Evolutionary conservation across 805 yeast genomes (phyloP), one percentile per base, ranked within the genome.

Genomic region (Pachysolen tannophilus): DNA sequence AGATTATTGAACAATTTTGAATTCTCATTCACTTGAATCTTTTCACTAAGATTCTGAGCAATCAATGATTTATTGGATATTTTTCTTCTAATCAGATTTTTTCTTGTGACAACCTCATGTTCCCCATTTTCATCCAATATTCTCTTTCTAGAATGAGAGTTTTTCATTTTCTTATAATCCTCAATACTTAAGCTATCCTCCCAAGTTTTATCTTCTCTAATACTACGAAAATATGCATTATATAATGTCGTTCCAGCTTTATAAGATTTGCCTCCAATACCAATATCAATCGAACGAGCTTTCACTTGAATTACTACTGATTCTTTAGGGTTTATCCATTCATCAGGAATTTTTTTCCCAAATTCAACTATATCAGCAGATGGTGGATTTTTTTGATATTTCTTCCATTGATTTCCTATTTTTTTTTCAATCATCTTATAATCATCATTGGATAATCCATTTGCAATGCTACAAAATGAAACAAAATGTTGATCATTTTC

Each of bases 221-320:
- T 61, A 4, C 69, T 45, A 27, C 80, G 64, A 48, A 87, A 80
- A 51, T 85, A 78, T 0, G 92, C 83, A 46, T 84, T 82, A 43
- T 84, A 72, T 13, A 90, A 59, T 0, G 96, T 84, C 6, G 79
- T 64, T 0, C 78, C 83, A 0, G 77, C 73, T 2, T 76, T 77
- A 45, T 75, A 87, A 2, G 65, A 63, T 9, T 49, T 54, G 2
- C 55, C 51, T 0, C 69, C 55, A 9, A 60, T 61, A 2, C 71
- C 61, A 9, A 61, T 53, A 40, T 75, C 78, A 5, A 86, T 63
- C 3, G 87, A 76, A 29, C 95, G 63, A 0, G 95, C 94, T 49
- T 82, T 86, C 13, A 88, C 75, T 50, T 87, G 95, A 6, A 90
- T 48, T 0, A 90, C 90, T 3, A 88, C 49, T 1, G 94, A 82